These are phyloP conservation scores for Teunomyces lycoperdinae DNA, from an alignment of 805 yeast genomes.

Conservation along the genomic window DNA sequence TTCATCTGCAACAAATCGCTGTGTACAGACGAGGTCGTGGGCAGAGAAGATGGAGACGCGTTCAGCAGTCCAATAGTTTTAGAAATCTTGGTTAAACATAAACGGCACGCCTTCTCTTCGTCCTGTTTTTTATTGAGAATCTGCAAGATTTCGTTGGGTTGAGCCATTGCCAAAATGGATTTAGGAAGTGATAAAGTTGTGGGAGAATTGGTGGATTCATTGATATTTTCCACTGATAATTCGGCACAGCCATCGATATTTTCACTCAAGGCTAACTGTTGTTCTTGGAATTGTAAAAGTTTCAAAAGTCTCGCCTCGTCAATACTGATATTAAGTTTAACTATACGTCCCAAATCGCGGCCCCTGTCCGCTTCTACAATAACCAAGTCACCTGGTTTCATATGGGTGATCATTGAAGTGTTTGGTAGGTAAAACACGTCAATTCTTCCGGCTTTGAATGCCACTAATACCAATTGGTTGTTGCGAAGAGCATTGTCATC, in stretches of 20 bases:
- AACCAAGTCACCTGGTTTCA: slow-evolving; percentile 63
- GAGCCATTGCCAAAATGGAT: slow-evolving; percentile 62
- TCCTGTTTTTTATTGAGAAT: slow-evolving; percentile 58
- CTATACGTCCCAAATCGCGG: slow-evolving; percentile 67
- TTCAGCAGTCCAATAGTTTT: slow-evolving; percentile 25
- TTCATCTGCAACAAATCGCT: slow-evolving; percentile 46
- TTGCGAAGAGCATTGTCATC: slow-evolving; percentile 25
- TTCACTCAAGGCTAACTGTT: slow-evolving; percentile 57
- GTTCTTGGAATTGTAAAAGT: slow-evolving; percentile 65
- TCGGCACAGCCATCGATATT: slow-evolving; percentile 14
- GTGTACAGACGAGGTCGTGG: slow-evolving; percentile 5
- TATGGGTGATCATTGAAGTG: slow-evolving; percentile 19
- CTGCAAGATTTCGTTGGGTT: slow-evolving; percentile 56
- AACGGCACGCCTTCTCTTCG: slow-evolving; percentile 64
- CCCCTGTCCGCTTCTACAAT: slow-evolving; percentile 86
- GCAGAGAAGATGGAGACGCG: slow-evolving; percentile 5
- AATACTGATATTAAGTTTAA: slow-evolving; percentile 52
- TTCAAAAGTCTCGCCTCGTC: slow-evolving; percentile 70
- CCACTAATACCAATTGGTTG: slow-evolving; percentile 54
- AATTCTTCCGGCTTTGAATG: slow-evolving; percentile 74
- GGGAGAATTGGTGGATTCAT: slow-evolving; percentile 11
- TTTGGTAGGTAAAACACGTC: slow-evolving; percentile 63
- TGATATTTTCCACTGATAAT: slow-evolving; percentile 23
- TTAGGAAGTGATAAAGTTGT: slow-evolving; percentile 62
- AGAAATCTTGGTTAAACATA: slow-evolving; percentile 57